Percentiles rank a stretch among this genome's conserved stretches.
Evolutionary conservation across 2,329 filamentous ascomycete genomes (phyloP).

Genomic region (Neofusicoccum umdonicola): DNA sequence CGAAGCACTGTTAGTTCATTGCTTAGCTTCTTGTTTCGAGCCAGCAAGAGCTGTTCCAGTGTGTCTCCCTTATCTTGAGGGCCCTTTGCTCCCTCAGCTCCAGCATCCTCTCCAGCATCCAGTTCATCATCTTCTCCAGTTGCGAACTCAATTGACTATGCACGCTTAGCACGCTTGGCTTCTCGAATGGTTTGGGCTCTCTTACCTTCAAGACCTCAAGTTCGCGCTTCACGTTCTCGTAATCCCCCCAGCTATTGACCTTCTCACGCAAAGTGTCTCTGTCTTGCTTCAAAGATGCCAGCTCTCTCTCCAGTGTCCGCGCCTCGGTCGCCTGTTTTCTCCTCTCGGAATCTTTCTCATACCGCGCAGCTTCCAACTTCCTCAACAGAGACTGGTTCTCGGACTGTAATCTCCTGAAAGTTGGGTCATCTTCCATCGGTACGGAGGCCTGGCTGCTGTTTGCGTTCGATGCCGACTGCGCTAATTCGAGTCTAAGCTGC

Average conservation of each 20-base stretch:
- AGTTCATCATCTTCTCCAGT: slow-evolving; percentile 71
- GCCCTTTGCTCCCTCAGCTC: slow-evolving; percentile 47
- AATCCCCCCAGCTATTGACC: slow-evolving; percentile 86
- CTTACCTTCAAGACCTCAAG: slow-evolving; percentile 82
- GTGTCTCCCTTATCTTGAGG: slow-evolving; percentile 68
- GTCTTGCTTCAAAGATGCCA: slow-evolving; percentile 71
- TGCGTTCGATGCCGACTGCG: slow-evolving; percentile 76
- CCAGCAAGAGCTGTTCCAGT: slow-evolving; percentile 84
- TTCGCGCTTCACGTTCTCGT: slow-evolving; percentile 94
- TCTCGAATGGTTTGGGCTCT: background rate
- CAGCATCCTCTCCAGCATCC: slow-evolving; percentile 38
- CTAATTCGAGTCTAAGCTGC: slow-evolving; percentile 84
- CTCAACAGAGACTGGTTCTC: slow-evolving; percentile 91
- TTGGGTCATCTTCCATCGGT: slow-evolving; percentile 81
- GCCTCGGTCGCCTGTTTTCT: slow-evolving; percentile 73
- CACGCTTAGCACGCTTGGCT: slow-evolving; percentile 19
- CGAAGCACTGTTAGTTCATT: slow-evolving; percentile 91
- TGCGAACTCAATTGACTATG: slow-evolving; percentile 86
- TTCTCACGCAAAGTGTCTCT: slow-evolving; percentile 76
- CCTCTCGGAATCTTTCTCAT: slow-evolving; percentile 80
- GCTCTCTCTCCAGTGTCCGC: slow-evolving; percentile 76
- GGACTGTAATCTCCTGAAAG: slow-evolving; percentile 80
- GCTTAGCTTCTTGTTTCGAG: slow-evolving; percentile 92
- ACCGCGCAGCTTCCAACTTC: slow-evolving; percentile 77
- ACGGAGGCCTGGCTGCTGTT: slow-evolving; percentile 59